Percentiles rank a stretch among this genome's conserved stretches.
Conservation (phyloP, 305 asterid species). For the Solanum hybrid region DNA sequence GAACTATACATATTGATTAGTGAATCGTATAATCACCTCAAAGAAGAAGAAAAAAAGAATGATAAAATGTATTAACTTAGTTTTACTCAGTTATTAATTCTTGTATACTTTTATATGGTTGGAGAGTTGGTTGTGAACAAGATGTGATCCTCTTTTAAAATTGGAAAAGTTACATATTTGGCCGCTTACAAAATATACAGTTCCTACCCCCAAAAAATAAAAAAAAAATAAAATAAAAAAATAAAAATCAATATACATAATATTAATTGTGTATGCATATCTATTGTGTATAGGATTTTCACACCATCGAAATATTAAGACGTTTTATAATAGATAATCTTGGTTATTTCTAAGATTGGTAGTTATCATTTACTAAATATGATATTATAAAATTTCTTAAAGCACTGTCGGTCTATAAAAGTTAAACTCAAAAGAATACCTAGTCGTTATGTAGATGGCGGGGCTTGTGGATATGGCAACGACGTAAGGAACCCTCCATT, state of each 20-base stretch:
- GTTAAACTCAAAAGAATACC: neutral
- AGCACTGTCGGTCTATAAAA: neutral
- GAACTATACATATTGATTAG: neutral
- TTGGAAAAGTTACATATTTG: neutral
- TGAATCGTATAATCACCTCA: neutral
- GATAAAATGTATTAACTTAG: neutral
- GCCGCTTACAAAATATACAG: neutral
- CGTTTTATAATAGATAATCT: neutral
- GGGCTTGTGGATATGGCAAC: constrained; percentile 31
- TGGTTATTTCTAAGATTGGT: neutral
- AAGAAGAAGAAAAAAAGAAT: too few relatives aligned
- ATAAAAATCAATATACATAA: too few relatives aligned
- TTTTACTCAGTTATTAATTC: neutral
- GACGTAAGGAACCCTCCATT: constrained; percentile 20
- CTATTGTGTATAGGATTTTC: neutral
- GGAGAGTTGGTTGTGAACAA: neutral
- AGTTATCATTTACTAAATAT: neutral
- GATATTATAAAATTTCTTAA: neutral
- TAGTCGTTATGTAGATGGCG: constrained; percentile 14
- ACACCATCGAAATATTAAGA: neutral
- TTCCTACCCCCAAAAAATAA: too few relatives aligned
- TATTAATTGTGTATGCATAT: too few relatives aligned
- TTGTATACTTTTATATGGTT: neutral
- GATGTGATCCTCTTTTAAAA: neutral
- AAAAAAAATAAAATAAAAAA: too few relatives aligned